A percentile compares a stretch with the other conserved stretches of the same genome.
Conservation (phyloP, 345 rosid species). For the Nasturtium officinale region DNA sequence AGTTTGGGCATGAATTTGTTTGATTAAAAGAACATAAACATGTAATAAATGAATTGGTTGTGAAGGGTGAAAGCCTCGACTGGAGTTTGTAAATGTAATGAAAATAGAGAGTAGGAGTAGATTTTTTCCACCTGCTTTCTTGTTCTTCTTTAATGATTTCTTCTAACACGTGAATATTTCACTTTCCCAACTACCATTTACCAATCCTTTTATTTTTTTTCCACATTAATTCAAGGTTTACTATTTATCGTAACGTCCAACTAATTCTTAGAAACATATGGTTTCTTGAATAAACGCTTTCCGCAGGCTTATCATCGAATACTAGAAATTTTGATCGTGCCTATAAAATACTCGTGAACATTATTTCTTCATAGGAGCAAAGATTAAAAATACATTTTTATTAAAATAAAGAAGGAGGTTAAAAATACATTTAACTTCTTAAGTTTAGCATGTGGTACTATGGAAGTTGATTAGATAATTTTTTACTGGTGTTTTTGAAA, state of each 20-base stretch:
- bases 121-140: slow-evolving; percentile 27
- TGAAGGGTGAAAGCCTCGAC: slow-evolving; percentile 11
- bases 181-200: slow-evolving; percentile 29
- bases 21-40: too few species aligned
- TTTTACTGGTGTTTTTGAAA: neutral
- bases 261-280: slow-evolving; percentile 11
- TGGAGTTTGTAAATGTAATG: slow-evolving; percentile 22
- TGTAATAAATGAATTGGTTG: too few species aligned
- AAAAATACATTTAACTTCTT: too few species aligned
- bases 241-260: slow-evolving; percentile 25
- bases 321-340: neutral
- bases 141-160: slow-evolving; percentile 19
- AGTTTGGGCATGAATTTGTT: too few species aligned
- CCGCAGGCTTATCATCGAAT: neutral
- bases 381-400: too few species aligned
- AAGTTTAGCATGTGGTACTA: neutral
- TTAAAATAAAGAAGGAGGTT: neutral
- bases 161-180: slow-evolving; percentile 20
- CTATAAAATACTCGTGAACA: neutral
- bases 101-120: slow-evolving; percentile 16
- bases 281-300: neutral
- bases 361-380: neutral
- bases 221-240: slow-evolving; percentile 24
- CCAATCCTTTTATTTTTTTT: neutral
- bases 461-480: neutral